A percentile compares a stretch with the other conserved stretches of the same genome.
Conservation (phyloP, 495 filamentous ascomycete genomes). For the Lineolata rhizophorae region DNA sequence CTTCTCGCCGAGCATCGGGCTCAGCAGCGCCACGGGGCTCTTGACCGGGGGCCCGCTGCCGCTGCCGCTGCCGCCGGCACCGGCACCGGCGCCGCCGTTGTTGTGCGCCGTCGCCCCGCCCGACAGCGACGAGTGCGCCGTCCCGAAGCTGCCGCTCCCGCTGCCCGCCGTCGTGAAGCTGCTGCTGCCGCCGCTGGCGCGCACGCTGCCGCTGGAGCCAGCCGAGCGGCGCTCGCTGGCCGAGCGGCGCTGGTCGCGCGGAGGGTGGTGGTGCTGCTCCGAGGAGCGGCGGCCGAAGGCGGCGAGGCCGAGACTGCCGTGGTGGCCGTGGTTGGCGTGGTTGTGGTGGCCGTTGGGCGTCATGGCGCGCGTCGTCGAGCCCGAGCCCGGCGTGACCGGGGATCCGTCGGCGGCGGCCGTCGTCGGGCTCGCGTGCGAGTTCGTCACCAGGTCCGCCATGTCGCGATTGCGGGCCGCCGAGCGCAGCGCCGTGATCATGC, state of each 20-base stretch:
- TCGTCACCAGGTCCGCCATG: slow-evolving; percentile 40
- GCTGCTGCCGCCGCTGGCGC: neutral
- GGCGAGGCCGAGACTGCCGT: too few relatives aligned
- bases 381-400: slow-evolving; percentile 2
- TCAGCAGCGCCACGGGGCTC: slow-evolving; percentile 3
- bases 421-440: slow-evolving; percentile 11
- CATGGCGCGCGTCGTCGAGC: too few relatives aligned
- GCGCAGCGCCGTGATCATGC: slow-evolving; percentile 77
- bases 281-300: too few relatives aligned
- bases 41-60: neutral
- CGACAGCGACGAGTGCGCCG: neutral
- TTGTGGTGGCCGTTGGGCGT: too few relatives aligned
- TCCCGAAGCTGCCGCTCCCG: neutral
- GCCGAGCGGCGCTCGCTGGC: neutral
- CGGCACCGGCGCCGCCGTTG: too few relatives aligned
- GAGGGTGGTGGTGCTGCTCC: too few relatives aligned
- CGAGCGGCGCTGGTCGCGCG: too few relatives aligned
- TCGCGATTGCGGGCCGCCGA: slow-evolving; percentile 74
- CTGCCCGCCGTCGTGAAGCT: neutral
- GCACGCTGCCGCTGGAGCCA: too few relatives aligned
- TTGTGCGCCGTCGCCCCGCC: neutral
- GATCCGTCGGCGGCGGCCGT: slow-evolving; percentile 4
- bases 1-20: slow-evolving; percentile 12
- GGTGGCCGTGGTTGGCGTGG: too few relatives aligned
- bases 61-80: too few relatives aligned